Evolutionary conservation across 129 eudicot genomes (phyloP).

Genomic region (Dittrichia graveolens): DNA sequence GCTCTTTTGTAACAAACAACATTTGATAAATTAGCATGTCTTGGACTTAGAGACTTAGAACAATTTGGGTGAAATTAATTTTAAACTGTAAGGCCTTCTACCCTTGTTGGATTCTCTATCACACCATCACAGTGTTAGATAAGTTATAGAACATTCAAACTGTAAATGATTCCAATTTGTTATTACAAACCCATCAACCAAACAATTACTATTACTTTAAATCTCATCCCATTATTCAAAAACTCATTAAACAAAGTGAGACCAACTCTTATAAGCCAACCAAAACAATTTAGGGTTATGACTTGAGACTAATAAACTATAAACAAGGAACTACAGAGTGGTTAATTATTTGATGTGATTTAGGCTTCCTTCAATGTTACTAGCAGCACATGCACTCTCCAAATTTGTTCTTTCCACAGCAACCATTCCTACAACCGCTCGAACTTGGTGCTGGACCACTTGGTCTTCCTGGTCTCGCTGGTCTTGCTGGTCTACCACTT

Average conservation of each 20-base stretch:
- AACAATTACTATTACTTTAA: too few species aligned
- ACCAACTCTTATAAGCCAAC: not conserved
- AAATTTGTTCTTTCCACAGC: slow-evolving; percentile 8
- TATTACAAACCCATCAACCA: too few species aligned
- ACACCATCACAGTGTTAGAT: too few species aligned
- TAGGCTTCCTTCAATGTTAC: not conserved
- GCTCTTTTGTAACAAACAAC: too few species aligned
- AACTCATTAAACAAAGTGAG: not conserved
- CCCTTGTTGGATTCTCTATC: too few species aligned
- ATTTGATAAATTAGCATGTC: too few species aligned
- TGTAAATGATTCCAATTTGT: too few species aligned
- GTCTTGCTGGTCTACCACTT: slow-evolving; percentile 24
- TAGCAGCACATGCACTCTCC: slow-evolving; percentile 16
- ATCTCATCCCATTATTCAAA: too few species aligned
- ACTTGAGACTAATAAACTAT: not conserved
- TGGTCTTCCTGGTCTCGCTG: not conserved
- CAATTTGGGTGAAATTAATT: too few species aligned
- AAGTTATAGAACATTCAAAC: too few species aligned
- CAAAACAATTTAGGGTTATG: not conserved
- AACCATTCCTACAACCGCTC: slow-evolving; percentile 21
- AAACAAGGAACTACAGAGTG: not conserved
- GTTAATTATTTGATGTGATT: not conserved
- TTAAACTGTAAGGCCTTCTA: too few species aligned
- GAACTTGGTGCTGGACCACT: slow-evolving; percentile 26
- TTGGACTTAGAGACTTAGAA: too few species aligned